Evolutionary conservation across 1,284 basidiomycete genomes (phyloP), one percentile per base, ranked within the genome.

Genomic region (Ganoderma meredithae): DNA sequence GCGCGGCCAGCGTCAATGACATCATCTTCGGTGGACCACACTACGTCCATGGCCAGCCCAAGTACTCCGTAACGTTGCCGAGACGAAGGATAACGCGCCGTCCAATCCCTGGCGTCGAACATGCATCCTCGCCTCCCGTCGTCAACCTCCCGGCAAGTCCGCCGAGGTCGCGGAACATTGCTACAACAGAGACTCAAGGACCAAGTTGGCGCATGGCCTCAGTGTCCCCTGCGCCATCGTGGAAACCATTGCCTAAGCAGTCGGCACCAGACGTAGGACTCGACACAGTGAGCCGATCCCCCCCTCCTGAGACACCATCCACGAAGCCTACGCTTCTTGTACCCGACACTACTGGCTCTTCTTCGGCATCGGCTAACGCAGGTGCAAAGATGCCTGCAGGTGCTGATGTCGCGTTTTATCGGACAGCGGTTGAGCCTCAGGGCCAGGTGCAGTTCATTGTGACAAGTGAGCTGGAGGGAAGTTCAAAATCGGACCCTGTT

Each of bases 321-420:
- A 62, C 59, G 64, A 44, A 66, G 52, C 39, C 72, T 36, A 47
- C 63, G 3, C 66, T 69, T 31, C 62, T 69, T 19, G 62, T 68
- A 6, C 72, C 79, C 10, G 76, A 77, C 60, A 66, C 43, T 19
- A 12, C 64, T 36, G 66, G 76, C 58, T 74, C 74, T 36, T 71
- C 76, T 19, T 70, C 79, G 39, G 78, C 76, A 13, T 78, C 79
- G 44, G 65, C 72, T 59, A 67, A 75, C 40, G 64, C 62, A 36
- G 71, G 67, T 9, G 62, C 60, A 10, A 77, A 87, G 75, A 86
- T 88, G 83, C 88, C 90, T 60, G 84, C 80, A 64, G 91, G 90
- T n/a, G 86, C 88, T 55, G 85, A 85, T 63, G 88, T 94, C 65
- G 90, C 88, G 33, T 93, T 92, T 79, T 90, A 90, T 77, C 88